Conservation (phyloP, 768 basidiomycete genomes). For the Leccinum longicurvipes region DNA sequence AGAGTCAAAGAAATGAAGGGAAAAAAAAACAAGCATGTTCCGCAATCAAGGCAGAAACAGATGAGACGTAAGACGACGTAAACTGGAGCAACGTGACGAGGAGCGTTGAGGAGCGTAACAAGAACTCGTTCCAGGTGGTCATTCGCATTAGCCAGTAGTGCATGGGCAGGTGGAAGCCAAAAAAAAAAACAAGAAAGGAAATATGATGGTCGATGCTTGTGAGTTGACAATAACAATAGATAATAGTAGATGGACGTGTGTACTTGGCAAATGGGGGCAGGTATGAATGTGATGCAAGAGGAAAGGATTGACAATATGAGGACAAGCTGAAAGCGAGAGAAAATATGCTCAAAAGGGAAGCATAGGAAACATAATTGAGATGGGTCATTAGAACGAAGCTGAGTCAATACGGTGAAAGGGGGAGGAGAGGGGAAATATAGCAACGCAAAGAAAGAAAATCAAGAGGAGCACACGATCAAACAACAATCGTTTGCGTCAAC, state of each 20-base stretch:
- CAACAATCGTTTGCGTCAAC: conserved; percentile 39
- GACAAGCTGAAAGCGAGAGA: conserved; percentile 18
- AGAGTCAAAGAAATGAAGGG: not conserved
- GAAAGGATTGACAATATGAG: conserved; percentile 22
- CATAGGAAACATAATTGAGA: conserved; percentile 17
- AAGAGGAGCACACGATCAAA: conserved; percentile 13
- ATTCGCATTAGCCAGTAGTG: conserved; percentile 5
- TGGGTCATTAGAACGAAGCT: conserved; percentile 17
- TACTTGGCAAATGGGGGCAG: too few relatives aligned
- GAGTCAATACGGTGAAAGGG: not conserved
- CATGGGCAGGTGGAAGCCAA: not conserved
- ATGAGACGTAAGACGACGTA: conserved; percentile 2
- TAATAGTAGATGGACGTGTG: conserved; percentile 29
- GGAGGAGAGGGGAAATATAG: not conserved
- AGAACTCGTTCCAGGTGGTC: conserved; percentile 15
- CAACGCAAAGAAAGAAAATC: not conserved
- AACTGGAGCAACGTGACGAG: conserved; percentile 14
- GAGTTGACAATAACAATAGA: conserved; percentile 33
- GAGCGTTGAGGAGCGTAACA: conserved; percentile 9
- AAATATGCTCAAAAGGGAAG: conserved; percentile 3
- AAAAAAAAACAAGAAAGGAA: not conserved
- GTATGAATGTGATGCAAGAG: conserved; percentile 8
- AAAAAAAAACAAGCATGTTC: not conserved
- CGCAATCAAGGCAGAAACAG: conserved; percentile 9
- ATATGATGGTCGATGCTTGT: conserved; percentile 6